Conservation (phyloP, 2,329 filamentous ascomycete genomes). For the Onygena corvina region DNA sequence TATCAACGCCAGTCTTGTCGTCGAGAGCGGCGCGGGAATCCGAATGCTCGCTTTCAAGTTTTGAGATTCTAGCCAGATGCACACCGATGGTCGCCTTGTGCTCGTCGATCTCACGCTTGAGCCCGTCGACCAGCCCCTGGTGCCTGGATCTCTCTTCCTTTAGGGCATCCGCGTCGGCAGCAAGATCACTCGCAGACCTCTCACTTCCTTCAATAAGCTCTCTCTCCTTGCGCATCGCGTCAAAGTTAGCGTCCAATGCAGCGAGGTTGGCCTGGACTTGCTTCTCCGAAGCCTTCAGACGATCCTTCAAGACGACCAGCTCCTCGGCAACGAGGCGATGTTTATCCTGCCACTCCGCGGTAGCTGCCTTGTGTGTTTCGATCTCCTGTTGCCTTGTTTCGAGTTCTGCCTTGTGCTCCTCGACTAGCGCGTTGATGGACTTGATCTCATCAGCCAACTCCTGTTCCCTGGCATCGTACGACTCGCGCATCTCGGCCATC, state of each 20-base stretch:
- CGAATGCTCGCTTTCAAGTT: conserved; percentile 61
- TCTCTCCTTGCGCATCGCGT: conserved; percentile 35
- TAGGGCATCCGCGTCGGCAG: conserved; percentile 34
- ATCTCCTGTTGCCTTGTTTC: conserved; percentile 44
- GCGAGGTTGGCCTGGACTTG: conserved; percentile 59
- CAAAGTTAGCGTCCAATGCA: conserved; percentile 55
- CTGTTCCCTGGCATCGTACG: conserved; percentile 60
- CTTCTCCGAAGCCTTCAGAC: conserved; percentile 60
- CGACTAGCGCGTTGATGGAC: conserved; percentile 48
- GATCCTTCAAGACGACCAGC: conserved; percentile 58
- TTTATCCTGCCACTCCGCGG: conserved; percentile 61
- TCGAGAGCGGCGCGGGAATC: conserved; percentile 56
- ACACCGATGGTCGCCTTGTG: conserved; percentile 62
- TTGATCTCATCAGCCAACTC: conserved; percentile 62
- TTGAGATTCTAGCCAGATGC: conserved; percentile 57
- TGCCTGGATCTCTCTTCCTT: conserved; percentile 46
- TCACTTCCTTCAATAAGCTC: conserved; percentile 21
- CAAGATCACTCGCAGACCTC: conserved; percentile 24
- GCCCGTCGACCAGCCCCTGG: conserved; percentile 45
- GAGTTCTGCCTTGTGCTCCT: conserved; percentile 25
- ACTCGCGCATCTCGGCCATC: conserved; percentile 59
- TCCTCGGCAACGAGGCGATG: conserved; percentile 58
- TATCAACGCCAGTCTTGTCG: conserved; percentile 46
- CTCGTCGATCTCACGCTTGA: conserved; percentile 67
- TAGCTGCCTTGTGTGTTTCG: conserved; percentile 55